These are phyloP conservation scores for Maudiozyma humilis DNA, from an alignment of 1,139 yeast genomes.

Conservation along the genomic window DNA sequence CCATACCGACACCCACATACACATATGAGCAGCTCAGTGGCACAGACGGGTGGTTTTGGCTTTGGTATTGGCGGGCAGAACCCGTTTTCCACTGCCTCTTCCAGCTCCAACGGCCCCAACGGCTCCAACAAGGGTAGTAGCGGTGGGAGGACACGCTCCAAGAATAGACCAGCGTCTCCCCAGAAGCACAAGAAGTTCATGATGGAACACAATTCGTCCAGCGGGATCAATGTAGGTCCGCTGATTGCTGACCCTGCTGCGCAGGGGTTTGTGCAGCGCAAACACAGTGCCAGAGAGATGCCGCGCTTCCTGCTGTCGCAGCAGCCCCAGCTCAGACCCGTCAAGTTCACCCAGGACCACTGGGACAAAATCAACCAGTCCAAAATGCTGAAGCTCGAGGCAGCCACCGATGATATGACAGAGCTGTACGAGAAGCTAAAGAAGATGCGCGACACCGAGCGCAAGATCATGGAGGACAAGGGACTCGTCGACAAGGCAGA, in stretches of 20 bases:
- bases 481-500: constrained; percentile 89
- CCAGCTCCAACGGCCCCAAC: background rate
- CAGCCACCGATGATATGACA: constrained; percentile 36
- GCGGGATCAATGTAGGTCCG: constrained; percentile 12
- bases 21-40: constrained; percentile 6
- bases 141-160: background rate
- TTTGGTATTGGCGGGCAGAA: constrained; percentile 11
- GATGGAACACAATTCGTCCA: constrained; percentile 6
- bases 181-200: constrained; percentile 2
- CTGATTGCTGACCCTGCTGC: constrained; percentile 16
- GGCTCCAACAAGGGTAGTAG: background rate
- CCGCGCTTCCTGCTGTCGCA: constrained; percentile 34
- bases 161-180: background rate
- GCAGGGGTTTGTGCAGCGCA: constrained; percentile 15
- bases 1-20: background rate
- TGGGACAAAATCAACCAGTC: constrained; percentile 56
- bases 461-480: constrained; percentile 68
- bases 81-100: background rate
- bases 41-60: constrained; percentile 6
- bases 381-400: constrained; percentile 39
- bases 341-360: constrained; percentile 31
- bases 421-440: constrained; percentile 53
- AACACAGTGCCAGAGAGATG: constrained; percentile 22
- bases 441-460: constrained; percentile 65
- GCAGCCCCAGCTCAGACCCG: constrained; percentile 29